These are phyloP conservation scores for Crithidia acanthocephali DNA, from an alignment of 208 protist species.

Conservation along the genomic window DNA sequence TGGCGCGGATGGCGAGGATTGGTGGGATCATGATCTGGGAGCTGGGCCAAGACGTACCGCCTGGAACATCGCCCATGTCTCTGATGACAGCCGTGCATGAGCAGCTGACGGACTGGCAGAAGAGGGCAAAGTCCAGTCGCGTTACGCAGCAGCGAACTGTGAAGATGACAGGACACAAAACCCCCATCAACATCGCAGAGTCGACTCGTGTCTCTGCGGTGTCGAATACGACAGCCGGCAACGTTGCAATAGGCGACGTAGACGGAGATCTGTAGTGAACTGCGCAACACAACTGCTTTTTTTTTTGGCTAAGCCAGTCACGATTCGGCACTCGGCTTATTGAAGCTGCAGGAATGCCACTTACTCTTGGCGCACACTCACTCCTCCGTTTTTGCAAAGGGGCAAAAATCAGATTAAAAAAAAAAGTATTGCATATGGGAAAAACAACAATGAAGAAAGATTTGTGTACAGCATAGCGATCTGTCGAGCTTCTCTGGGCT, in stretches of 20 bases:
- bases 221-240: too few species aligned
- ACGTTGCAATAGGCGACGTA: not conserved
- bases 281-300: too few species aligned
- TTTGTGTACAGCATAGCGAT: too few species aligned
- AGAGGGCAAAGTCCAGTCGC: not conserved
- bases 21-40: constrained; percentile 83
- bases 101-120: constrained; percentile 46
- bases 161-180: not conserved
- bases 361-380: too few species aligned
- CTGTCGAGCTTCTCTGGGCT: too few species aligned
- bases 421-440: too few species aligned
- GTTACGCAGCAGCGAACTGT: not conserved
- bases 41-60: constrained; percentile 69
- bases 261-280: constrained; percentile 9
- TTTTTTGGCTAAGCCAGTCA: not conserved
- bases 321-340: not conserved
- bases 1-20: constrained; percentile 43
- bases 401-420: too few species aligned
- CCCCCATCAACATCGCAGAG: not conserved
- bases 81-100: constrained; percentile 59
- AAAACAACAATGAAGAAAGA: too few species aligned
- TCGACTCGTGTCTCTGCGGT: not conserved
- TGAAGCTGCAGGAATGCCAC: too few species aligned
- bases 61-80: constrained; percentile 45
- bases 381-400: not conserved